A percentile compares a stretch with the other conserved stretches of the same genome.
These are phyloP conservation scores for Claviceps lovelessii DNA, from an alignment of 2,329 filamentous ascomycete genomes.

Conservation along the genomic window DNA sequence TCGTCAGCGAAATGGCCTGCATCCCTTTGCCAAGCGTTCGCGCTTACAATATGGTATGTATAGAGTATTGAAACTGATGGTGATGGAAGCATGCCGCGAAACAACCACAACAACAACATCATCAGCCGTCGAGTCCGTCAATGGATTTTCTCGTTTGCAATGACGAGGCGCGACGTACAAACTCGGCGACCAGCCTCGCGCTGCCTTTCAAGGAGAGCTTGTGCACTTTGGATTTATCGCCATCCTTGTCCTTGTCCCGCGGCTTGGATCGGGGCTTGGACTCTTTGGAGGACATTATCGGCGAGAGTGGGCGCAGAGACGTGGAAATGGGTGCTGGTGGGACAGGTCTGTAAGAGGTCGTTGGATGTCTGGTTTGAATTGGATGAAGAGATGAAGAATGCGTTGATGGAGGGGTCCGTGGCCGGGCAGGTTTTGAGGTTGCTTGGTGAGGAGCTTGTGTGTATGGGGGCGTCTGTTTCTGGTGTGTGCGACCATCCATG, in stretches of 20 bases:
- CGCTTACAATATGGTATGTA: constrained; percentile 81
- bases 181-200: constrained; percentile 84
- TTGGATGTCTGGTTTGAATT: not conserved
- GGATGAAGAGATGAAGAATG: not conserved
- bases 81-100: not conserved
- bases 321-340: not conserved
- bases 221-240: constrained; percentile 77
- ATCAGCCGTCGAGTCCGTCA: constrained; percentile 1
- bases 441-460: no score
- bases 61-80: constrained; percentile 81
- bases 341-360: not conserved
- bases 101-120: not conserved
- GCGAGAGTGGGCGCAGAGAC: not conserved
- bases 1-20: not conserved
- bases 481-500: no score
- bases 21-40: not conserved
- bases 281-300: constrained; percentile 19
- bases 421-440: not conserved
- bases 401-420: constrained; percentile 14
- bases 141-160: not conserved
- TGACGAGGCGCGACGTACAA: constrained; percentile 36
- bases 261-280: constrained; percentile 3
- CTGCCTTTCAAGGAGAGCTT: constrained; percentile 80
- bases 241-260: constrained; percentile 22
- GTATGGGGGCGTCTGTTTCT: no score